A percentile compares a stretch with the other conserved stretches of the same genome.
phyloP scores from a whole-genome alignment of 192 early-diverging fungal species.

The Rhizoclosmatium sp. region DNA sequence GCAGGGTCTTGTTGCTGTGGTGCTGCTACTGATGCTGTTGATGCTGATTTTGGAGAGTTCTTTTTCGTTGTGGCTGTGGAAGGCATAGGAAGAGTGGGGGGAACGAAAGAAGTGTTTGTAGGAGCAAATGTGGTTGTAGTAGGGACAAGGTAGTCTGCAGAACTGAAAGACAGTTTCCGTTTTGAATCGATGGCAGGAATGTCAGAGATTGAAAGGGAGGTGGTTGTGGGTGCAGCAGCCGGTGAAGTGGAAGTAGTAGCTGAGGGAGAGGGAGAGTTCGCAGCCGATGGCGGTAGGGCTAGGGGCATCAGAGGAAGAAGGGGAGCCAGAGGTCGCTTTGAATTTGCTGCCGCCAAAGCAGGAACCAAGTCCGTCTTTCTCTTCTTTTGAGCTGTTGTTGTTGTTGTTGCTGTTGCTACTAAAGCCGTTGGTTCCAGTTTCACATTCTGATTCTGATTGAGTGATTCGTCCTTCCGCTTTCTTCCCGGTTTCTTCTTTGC shows the following conservation, averaged over 20 bases:
- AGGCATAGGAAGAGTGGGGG: slow-evolving; percentile 32
- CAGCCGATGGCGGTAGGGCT: background rate
- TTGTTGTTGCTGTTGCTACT: slow-evolving; percentile 11
- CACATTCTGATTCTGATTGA: background rate
- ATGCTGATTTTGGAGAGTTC: background rate
- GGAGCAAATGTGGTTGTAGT: slow-evolving; percentile 46
- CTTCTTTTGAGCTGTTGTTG: slow-evolving; percentile 2
- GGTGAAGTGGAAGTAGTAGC: background rate
- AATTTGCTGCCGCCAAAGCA: background rate
- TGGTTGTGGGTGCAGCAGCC: slow-evolving; percentile 1
- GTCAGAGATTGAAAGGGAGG: slow-evolving; percentile 15
- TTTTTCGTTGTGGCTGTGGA: background rate
- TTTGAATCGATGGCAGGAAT: slow-evolving; percentile 14
- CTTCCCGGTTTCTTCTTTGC: slow-evolving; percentile 39
- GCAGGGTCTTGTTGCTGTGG: slow-evolving; percentile 36
- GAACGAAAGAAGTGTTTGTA: slow-evolving; percentile 36
- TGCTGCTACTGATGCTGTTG: slow-evolving; percentile 6
- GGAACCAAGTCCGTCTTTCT: slow-evolving; percentile 1
- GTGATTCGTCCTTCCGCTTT: slow-evolving; percentile 28
- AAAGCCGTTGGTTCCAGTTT: background rate
- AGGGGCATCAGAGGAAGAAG: background rate
- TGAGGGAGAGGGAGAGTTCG: background rate
- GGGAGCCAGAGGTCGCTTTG: background rate
- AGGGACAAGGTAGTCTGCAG: slow-evolving; percentile 44
- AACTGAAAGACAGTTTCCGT: slow-evolving; percentile 24